Evolutionary conservation across 805 yeast species (phyloP), one percentile per base, ranked within the genome.

Genomic region (Cyberlindnera mycetangii): DNA sequence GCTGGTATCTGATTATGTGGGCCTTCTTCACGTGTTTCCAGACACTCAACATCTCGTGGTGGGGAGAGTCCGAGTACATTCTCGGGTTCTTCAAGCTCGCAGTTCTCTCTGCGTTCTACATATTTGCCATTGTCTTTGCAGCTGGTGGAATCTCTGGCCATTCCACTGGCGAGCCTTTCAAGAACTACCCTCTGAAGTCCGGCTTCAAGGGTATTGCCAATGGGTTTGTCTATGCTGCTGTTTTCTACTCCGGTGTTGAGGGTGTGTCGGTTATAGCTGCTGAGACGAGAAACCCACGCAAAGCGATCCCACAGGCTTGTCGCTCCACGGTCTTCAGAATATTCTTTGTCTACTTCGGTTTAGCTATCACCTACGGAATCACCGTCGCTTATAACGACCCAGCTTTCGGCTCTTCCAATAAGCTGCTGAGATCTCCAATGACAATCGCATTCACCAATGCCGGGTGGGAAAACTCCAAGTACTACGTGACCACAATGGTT

Each of bases 161-260:
- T 39, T 54, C 53, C 14, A 69, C 70, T 11, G 69, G 54, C 17
- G 61, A 67, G 38, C 68, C 67, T 8, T 66, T 63, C 41, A 55
- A 54, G 3, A 47, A 63, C 16, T 55, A 46, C 42, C 70, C 70
- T 4, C 66, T 76, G 45, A 64, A 64, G 4, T 49, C 62, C 35
- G 81, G 81, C 0, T 75, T 77, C 60, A 75, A 72, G 50, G 75
- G 79, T 41, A 71, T 81, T 35, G 85, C 78, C 0, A 71, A 70
- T 44, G 81, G 88, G 8, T 70, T 84, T 53, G 75, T 83, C 50
- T 76, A 76, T 47, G 87, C 90, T 19, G 85, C 85, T 27, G 83
- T 83, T 65, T 83, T 89, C 31, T 82, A 76, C 62, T 89, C 83
- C 62, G 90, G 90, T 63, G 81, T 84, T 44, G 93, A 85, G 62